Conservation (phyloP, 2,329 filamentous ascomycete species). For the Elsinoe perseae region DNA sequence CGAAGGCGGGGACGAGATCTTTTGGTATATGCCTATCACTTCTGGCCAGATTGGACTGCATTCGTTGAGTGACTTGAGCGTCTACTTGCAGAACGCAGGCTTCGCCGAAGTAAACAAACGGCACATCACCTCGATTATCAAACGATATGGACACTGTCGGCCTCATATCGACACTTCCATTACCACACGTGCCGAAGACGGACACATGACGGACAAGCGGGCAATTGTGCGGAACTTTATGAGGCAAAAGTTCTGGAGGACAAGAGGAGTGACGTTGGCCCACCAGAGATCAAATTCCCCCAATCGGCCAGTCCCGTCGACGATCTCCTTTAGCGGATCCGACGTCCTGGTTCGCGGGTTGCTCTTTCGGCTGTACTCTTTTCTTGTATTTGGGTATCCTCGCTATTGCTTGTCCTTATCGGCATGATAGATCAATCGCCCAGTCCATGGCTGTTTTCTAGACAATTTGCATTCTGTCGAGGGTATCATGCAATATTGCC, state of each 20-base stretch:
- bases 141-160: neutral
- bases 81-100: neutral
- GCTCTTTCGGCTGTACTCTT: neutral
- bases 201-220: neutral
- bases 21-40: neutral
- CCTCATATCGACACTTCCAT: neutral
- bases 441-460: neutral
- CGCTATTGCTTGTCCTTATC: too few species aligned
- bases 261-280: neutral
- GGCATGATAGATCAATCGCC: neutral
- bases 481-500: too few species aligned
- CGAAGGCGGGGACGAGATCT: neutral
- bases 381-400: too few species aligned
- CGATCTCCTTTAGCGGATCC: neutral
- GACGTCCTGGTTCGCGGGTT: neutral
- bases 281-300: neutral
- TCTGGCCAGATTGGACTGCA: neutral
- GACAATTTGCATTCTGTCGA: too few species aligned
- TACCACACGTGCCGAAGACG: neutral
- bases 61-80: neutral
- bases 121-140: neutral
- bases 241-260: neutral
- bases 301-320: conserved; percentile 7
- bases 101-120: neutral
- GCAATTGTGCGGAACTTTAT: neutral